Evolutionary conservation across 202 grass and related monocot genomes (phyloP).

Genomic region (Zizania palustris): DNA sequence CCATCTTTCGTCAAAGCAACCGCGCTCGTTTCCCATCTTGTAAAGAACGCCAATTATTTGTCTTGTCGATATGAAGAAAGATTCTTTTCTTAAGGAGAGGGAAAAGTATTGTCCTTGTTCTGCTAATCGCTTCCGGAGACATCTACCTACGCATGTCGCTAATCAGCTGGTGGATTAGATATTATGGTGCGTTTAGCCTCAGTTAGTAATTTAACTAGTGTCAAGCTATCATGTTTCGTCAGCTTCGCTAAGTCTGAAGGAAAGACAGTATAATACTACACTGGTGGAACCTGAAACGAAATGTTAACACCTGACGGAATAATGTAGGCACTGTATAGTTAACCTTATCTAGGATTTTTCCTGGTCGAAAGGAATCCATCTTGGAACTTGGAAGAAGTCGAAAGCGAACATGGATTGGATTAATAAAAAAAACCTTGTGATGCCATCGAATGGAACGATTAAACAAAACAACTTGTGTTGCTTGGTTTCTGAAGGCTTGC

Average conservation of each 20-base stretch:
- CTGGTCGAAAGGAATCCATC: slow-evolving; percentile 33
- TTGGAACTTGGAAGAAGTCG: slow-evolving; percentile 14
- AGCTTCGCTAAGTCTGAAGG: neutral
- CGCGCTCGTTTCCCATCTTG: neutral
- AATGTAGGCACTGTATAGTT: slow-evolving; percentile 17
- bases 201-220: neutral
- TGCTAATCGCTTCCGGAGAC: neutral
- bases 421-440: neutral
- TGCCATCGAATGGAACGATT: no score
- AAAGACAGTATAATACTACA: slow-evolving; percentile 12
- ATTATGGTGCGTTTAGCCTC: neutral
- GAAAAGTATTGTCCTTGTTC: neutral
- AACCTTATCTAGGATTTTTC: slow-evolving; percentile 38
- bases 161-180: neutral
- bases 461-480: neutral
- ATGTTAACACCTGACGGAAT: slow-evolving; percentile 44
- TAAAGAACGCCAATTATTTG: slow-evolving; percentile 2
- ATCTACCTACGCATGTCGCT: neutral
- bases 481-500: neutral
- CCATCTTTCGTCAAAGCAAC: neutral
- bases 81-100: no score
- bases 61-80: neutral
- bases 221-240: neutral
- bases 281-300: neutral
- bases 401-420: slow-evolving; percentile 42